Percentiles rank a stretch among this genome's conserved stretches.
phyloP scores from a whole-genome alignment of 768 basidiomycete species.

The Leucocoprinus birnbaumii region DNA sequence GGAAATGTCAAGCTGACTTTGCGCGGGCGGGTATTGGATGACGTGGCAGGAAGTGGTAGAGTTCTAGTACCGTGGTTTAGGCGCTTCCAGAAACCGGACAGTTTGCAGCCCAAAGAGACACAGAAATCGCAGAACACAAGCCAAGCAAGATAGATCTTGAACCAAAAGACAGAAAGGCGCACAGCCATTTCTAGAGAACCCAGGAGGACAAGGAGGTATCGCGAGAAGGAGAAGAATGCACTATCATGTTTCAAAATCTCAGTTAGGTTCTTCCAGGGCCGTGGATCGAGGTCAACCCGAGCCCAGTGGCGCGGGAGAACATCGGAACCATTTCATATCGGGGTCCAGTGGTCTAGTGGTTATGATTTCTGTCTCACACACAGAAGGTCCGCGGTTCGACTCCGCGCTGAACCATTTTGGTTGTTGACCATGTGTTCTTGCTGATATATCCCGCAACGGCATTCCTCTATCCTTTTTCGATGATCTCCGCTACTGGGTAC shows the following conservation, averaged over 20 bases:
- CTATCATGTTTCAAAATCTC: too few species aligned
- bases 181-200: background rate
- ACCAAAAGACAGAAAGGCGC: background rate
- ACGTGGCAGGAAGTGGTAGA: background rate
- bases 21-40: background rate
- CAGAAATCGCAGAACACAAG: background rate
- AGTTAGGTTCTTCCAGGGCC: too few species aligned
- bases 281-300: too few species aligned
- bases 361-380: constrained; percentile 5
- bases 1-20: background rate
- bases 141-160: background rate
- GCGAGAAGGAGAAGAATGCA: background rate
- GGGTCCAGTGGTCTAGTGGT: constrained; percentile 1
- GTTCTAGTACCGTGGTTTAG: background rate
- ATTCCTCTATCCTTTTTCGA: too few species aligned
- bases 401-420: background rate
- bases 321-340: too few species aligned
- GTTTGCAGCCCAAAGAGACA: background rate
- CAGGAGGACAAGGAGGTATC: background rate
- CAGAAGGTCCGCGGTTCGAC: constrained; percentile 1
- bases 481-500: too few species aligned
- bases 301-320: too few species aligned
- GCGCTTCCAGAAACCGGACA: background rate
- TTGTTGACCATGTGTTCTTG: background rate
- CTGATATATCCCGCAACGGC: too few species aligned